Conservation (phyloP, 2,329 filamentous ascomycete species). For the Fusarium incarnatum region DNA sequence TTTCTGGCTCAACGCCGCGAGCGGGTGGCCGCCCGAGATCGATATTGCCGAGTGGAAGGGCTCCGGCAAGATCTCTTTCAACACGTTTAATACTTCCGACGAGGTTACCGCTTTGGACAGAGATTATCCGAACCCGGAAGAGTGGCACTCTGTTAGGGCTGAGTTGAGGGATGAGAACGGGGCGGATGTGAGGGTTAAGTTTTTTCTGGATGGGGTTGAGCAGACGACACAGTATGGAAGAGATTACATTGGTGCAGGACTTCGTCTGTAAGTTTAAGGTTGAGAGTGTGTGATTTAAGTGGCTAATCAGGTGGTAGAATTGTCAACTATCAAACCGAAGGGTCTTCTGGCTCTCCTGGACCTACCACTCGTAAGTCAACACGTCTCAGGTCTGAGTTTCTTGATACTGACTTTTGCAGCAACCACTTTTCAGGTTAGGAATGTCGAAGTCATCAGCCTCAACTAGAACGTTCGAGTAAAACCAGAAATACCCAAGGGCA, state of each 20-base stretch:
- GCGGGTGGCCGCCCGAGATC: slow-evolving; percentile 35
- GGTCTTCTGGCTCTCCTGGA: slow-evolving; percentile 32
- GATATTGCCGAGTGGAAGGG: slow-evolving; percentile 39
- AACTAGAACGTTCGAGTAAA: slow-evolving; percentile 1
- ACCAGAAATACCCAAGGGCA: not conserved
- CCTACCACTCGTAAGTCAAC: slow-evolving; percentile 17
- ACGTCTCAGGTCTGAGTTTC: fast-evolving
- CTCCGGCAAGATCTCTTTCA: slow-evolving; percentile 35
- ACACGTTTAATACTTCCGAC: slow-evolving; percentile 33
- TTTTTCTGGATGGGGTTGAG: slow-evolving; percentile 32
- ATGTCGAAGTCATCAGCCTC: slow-evolving; percentile 32
- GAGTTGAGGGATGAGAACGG: slow-evolving; percentile 38
- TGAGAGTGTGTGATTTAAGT: not conserved
- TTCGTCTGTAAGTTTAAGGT: slow-evolving; percentile 24
- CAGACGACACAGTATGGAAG: slow-evolving; percentile 34
- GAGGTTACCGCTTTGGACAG: slow-evolving; percentile 28
- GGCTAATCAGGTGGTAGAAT: slow-evolving; percentile 7
- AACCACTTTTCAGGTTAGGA: slow-evolving; percentile 30
- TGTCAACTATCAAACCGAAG: slow-evolving; percentile 36
- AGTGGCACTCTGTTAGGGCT: slow-evolving; percentile 36
- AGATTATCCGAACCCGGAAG: slow-evolving; percentile 21
- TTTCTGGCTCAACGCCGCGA: slow-evolving; percentile 38
- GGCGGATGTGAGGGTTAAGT: slow-evolving; percentile 32
- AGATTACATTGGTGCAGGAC: slow-evolving; percentile 29
- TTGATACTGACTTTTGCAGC: not conserved